Conservation (phyloP, 345 rosid genomes). For the Syzygium aromaticum region DNA sequence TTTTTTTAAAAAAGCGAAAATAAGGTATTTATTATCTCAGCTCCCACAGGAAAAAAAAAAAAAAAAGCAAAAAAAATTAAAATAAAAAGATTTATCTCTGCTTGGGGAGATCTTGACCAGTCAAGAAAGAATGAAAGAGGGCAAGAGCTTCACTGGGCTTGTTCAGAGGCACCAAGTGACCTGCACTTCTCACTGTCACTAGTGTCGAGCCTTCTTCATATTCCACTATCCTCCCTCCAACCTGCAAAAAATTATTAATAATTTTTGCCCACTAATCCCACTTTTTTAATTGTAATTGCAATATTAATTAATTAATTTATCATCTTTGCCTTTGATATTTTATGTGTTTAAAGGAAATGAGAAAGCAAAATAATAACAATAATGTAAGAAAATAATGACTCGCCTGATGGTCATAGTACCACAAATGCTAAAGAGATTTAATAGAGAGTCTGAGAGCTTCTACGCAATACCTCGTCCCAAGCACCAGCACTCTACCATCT, state of each 20-base stretch:
- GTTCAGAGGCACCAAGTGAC: slow-evolving; percentile 49
- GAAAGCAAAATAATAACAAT: neutral
- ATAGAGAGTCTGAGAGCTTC: slow-evolving; percentile 35
- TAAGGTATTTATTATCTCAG: neutral
- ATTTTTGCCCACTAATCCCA: neutral
- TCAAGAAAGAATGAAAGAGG: slow-evolving; percentile 32
- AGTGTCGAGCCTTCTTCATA: slow-evolving; percentile 32
- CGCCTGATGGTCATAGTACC: slow-evolving; percentile 48
- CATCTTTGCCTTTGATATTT: fast-evolving
- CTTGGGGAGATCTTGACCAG: slow-evolving; percentile 4
- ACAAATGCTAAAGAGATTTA: slow-evolving; percentile 39
- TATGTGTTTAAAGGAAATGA: neutral
- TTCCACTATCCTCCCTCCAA: slow-evolving; percentile 52
- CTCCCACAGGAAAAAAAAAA: neutral
- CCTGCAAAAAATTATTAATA: slow-evolving; percentile 11
- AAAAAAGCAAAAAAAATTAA: neutral
- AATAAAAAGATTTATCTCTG: neutral
- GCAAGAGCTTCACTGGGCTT: slow-evolving; percentile 47
- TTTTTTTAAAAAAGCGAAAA: too few species aligned
- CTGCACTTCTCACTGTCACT: slow-evolving; percentile 56
- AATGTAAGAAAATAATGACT: neutral
- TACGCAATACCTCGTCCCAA: slow-evolving; percentile 35
- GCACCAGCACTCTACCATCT: slow-evolving; percentile 53
- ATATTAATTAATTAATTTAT: neutral
- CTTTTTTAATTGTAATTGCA: neutral